Base-by-base conservation (phyloP, 345 rosid genomes). In the Populus alba region DNA sequence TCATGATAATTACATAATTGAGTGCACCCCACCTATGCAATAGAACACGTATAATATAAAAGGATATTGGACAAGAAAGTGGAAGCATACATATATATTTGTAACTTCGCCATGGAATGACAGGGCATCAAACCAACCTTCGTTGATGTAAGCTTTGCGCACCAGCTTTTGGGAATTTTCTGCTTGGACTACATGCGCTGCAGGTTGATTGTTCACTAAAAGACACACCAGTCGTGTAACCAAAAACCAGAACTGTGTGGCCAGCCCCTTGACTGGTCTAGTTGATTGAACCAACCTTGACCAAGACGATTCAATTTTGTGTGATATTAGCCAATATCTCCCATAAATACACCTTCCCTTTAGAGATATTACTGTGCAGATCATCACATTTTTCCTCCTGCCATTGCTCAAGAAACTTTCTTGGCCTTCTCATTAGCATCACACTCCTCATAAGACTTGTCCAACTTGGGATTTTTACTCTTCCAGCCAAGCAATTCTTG, bases 401-500 rank as follows among this genome's bases (percentile, higher is more conserved):
- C 69, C 69, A 43, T 43, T 72, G 51, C 39, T 45, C 45, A 1
- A 45, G 75, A 43, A 25, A 18, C 68, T 81, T 88, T 62, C 78
- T 79, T 68, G 81, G 73, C 72, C 81, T 72, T 75, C 83, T 87
- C 76, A 81, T 49, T 17, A 71, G 27, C 70, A 80, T 77, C 63
- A 88, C 73, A 45, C 78, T 85, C 57, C 89, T 78, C 66, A 87
- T 73, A 10, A 88, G 39, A 69, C 83, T 82, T 0, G 78, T 38
- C 91, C 93, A 91, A 1, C 81, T 75, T 3, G 86, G 86, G 6
- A 66, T 33, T 66, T 81, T 85, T 29, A 86, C 83, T 23, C 84
- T 86, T 37, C 75, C 86, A 18, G 77, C 62, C 77, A 85, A 45
- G 75, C 82, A 84, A 79, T 51, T 66, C 77, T 62, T 66, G 25